phyloP scores from a whole-genome alignment of 768 basidiomycete genomes.

The Amanita exitialis region DNA sequence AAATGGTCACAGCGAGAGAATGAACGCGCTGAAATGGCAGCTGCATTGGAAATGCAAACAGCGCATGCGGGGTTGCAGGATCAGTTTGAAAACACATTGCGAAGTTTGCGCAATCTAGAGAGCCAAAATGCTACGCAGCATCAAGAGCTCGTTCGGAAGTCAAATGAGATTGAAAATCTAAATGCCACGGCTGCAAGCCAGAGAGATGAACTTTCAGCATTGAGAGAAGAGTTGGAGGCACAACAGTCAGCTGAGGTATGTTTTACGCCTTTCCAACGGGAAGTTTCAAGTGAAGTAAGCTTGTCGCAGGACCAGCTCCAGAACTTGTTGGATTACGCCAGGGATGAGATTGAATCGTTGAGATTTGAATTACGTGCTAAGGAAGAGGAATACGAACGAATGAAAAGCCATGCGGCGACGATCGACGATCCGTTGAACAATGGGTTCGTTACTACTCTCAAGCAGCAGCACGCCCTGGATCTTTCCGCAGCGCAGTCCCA shows the following conservation, averaged over 20 bases:
- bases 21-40: slow-evolving; percentile 37
- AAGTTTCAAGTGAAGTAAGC: neutral
- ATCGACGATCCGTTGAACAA: slow-evolving; percentile 46
- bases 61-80: slow-evolving; percentile 53
- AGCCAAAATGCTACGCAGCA: slow-evolving; percentile 51
- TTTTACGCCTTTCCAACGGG: slow-evolving; percentile 4
- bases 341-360: slow-evolving; percentile 63
- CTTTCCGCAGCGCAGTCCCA: slow-evolving; percentile 73
- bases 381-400: slow-evolving; percentile 57
- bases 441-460: slow-evolving; percentile 61
- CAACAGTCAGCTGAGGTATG: slow-evolving; percentile 26
- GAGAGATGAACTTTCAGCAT: slow-evolving; percentile 40
- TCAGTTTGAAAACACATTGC: slow-evolving; percentile 45
- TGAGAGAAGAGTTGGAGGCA: slow-evolving; percentile 46
- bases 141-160: slow-evolving; percentile 41
- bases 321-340: slow-evolving; percentile 51
- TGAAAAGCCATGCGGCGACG: slow-evolving; percentile 32
- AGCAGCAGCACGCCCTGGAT: slow-evolving; percentile 72
- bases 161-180: slow-evolving; percentile 52
- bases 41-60: slow-evolving; percentile 48
- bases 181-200: slow-evolving; percentile 32
- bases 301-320: slow-evolving; percentile 45
- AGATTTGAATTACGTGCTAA: slow-evolving; percentile 49
- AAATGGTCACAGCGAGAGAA: slow-evolving; percentile 38
- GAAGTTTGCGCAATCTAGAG: slow-evolving; percentile 50